Conservation (phyloP, 208 protist genomes). For the Wallacemonas sp. region DNA sequence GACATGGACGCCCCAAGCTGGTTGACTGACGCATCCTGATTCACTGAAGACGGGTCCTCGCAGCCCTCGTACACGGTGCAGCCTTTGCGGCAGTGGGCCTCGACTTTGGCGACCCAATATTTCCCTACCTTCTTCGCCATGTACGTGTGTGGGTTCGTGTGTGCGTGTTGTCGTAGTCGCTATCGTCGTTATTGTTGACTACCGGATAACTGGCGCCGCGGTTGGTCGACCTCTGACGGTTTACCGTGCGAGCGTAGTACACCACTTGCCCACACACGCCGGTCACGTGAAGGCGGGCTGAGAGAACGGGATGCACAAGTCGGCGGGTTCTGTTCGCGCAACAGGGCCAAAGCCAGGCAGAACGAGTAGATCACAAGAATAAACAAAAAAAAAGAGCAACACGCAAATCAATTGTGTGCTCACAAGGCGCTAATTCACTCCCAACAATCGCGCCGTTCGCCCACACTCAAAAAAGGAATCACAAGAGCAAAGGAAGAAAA, state of each 20-base stretch:
- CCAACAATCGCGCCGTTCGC: not conserved
- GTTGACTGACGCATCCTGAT: not conserved
- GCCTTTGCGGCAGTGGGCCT: not conserved
- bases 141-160: not conserved
- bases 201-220: too few relatives aligned
- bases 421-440: not conserved
- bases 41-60: constrained; percentile 1
- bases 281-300: too few relatives aligned
- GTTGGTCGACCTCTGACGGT: too few relatives aligned
- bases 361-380: not conserved
- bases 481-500: not conserved
- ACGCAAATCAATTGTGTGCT: not conserved
- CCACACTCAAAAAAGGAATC: not conserved
- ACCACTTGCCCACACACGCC: too few relatives aligned
- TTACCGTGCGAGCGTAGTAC: too few relatives aligned
- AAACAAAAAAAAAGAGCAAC: not conserved
- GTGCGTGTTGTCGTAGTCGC: not conserved
- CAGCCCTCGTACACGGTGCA: constrained; percentile 22
- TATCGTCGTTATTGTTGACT: not conserved
- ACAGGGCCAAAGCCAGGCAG: not conserved
- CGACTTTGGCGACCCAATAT: constrained; percentile 18
- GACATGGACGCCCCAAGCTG: not conserved
- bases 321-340: too few relatives aligned
- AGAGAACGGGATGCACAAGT: too few relatives aligned
- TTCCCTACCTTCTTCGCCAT: constrained; percentile 13